A percentile compares a stretch with the other conserved stretches of the same genome.
These are phyloP conservation scores for Terfezia claveryi DNA, from an alignment of 495 filamentous ascomycete genomes.

Conservation along the genomic window DNA sequence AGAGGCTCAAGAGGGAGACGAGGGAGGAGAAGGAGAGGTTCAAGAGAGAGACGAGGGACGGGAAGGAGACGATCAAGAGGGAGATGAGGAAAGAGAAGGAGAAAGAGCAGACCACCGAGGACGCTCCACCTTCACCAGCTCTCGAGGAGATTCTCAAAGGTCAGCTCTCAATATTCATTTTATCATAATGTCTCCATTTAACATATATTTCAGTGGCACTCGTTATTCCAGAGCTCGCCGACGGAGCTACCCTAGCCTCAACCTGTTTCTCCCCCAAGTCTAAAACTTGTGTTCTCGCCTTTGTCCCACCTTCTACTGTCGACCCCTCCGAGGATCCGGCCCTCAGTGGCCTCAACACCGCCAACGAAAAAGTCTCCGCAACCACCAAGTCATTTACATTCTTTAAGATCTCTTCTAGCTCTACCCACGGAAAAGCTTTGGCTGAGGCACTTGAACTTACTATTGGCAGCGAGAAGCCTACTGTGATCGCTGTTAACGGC, in stretches of 20 bases:
- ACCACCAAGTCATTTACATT: conserved; percentile 8
- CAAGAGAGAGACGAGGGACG: conserved; percentile 75
- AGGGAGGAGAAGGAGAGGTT: conserved; percentile 28
- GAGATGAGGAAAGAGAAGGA: not conserved
- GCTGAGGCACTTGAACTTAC: conserved; percentile 41
- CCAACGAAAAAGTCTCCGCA: conserved; percentile 39
- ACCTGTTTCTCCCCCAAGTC: conserved; percentile 54
- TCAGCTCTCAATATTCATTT: not conserved
- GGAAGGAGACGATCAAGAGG: conserved; percentile 21
- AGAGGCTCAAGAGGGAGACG: conserved; percentile 40
- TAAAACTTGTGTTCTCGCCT: conserved; percentile 63
- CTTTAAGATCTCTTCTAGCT: conserved; percentile 29
- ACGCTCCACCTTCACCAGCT: not conserved
- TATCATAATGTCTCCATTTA: too few species aligned
- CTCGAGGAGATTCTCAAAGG: not conserved
- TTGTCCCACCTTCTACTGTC: conserved; percentile 36
- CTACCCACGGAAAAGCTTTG: conserved; percentile 33
- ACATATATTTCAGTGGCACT: conserved; percentile 1
- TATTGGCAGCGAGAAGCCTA: conserved; percentile 31
- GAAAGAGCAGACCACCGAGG: not conserved
- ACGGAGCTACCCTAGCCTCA: conserved; percentile 25
- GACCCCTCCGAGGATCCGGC: conserved; percentile 29
- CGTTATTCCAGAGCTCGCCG: conserved; percentile 10
- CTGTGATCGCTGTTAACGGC: conserved; percentile 65
- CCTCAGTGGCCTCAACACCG: conserved; percentile 32